Evolutionary conservation across 2,329 filamentous ascomycete species (phyloP).

Genomic region (Didymella keratinophila): DNA sequence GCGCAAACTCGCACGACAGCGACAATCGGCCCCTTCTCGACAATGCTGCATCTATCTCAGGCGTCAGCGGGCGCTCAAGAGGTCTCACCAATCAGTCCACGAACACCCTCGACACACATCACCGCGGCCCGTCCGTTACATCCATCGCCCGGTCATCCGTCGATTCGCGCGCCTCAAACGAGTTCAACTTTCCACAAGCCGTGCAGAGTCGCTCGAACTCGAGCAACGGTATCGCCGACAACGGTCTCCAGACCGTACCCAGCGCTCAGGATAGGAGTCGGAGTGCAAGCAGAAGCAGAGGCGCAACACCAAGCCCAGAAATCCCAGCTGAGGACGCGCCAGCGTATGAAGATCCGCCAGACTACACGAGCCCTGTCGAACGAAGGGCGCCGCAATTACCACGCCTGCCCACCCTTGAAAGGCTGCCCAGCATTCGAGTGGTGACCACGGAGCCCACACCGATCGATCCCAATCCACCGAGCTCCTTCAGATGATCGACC

Average conservation of each 20-base stretch:
- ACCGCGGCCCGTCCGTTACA: slow-evolving; percentile 54
- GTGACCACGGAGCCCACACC: slow-evolving; percentile 50
- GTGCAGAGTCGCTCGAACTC: slow-evolving; percentile 30
- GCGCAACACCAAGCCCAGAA: slow-evolving; percentile 33
- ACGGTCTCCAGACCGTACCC: slow-evolving; percentile 55
- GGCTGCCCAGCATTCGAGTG: slow-evolving; percentile 56
- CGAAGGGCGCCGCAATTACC: slow-evolving; percentile 48
- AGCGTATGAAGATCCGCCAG: slow-evolving; percentile 58
- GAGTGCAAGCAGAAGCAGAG: slow-evolving; percentile 37
- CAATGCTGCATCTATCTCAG: slow-evolving; percentile 70
- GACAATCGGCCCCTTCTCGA: slow-evolving; percentile 76
- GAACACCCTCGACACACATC: slow-evolving; percentile 46
- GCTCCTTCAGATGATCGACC: slow-evolving; percentile 18
- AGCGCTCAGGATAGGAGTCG: slow-evolving; percentile 50
- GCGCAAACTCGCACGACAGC: slow-evolving; percentile 76
- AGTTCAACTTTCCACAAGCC: slow-evolving; percentile 42
- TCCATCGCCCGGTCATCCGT: slow-evolving; percentile 49
- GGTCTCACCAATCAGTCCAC: slow-evolving; percentile 34
- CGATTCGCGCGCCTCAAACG: slow-evolving; percentile 50
- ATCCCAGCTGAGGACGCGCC: slow-evolving; percentile 47
- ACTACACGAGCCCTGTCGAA: slow-evolving; percentile 54
- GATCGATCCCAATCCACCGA: slow-evolving; percentile 24
- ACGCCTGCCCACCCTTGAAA: slow-evolving; percentile 39
- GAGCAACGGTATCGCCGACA: slow-evolving; percentile 33
- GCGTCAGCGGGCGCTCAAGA: slow-evolving; percentile 36